Evolutionary conservation across 257 asterid species (phyloP).

Genomic region (Forsythia viridissima): DNA sequence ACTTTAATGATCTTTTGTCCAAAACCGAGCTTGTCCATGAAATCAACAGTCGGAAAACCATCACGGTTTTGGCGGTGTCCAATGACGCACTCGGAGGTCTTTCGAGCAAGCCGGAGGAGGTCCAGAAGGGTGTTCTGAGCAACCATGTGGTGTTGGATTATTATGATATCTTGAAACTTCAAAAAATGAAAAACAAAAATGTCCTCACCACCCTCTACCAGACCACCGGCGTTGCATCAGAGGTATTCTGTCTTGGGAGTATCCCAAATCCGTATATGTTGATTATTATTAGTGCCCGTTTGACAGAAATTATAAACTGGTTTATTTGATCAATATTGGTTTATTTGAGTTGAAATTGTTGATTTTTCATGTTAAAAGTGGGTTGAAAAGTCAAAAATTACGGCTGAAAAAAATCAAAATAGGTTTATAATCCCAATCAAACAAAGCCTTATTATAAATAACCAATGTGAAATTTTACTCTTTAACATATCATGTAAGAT

Average conservation of each 20-base stretch:
- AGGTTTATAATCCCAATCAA: no score
- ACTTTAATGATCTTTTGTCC: conserved; percentile 44
- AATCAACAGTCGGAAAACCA: conserved; percentile 48
- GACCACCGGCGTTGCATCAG: conserved; percentile 30
- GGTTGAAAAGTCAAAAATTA: no score
- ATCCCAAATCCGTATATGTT: no score
- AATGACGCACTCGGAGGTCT: conserved; percentile 45
- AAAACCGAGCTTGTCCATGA: conserved; percentile 34
- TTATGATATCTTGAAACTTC: conserved; percentile 58
- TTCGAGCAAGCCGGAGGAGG: conserved; percentile 35
- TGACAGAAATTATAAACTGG: no score
- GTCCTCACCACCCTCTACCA: conserved; percentile 60
- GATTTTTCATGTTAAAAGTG: no score
- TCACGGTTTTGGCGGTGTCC: conserved; percentile 62
- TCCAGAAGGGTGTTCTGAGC: conserved; percentile 42
- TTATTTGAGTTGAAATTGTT: no score
- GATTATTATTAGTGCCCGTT: no score
- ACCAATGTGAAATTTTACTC: no score
- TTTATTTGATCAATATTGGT: no score
- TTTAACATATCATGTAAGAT: no score
- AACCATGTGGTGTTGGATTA: conserved; percentile 72
- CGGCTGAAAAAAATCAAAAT: no score
- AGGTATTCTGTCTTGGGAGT: background rate
- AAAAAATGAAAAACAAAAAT: conserved; percentile 35
- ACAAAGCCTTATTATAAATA: no score